phyloP scores from a whole-genome alignment of 2,329 filamentous ascomycete species.

The Botryosphaeria agaves region DNA sequence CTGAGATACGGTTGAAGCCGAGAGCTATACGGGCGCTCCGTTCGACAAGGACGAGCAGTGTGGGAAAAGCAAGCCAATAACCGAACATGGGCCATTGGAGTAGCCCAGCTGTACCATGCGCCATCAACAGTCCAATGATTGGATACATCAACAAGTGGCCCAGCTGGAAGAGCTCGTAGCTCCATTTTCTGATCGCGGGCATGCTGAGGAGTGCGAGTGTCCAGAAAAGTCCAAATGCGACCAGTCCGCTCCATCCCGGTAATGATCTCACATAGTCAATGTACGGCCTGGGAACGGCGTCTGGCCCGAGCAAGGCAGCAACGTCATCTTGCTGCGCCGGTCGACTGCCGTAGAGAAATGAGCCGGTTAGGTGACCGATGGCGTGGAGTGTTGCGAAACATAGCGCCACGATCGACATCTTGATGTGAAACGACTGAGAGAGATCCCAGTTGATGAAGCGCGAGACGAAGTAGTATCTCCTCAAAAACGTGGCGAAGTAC shows the following conservation, averaged over 20 bases:
- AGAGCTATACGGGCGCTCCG: slow-evolving; percentile 26
- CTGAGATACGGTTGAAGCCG: slow-evolving; percentile 32
- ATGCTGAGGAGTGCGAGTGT: slow-evolving; percentile 30
- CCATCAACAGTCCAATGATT: slow-evolving; percentile 37
- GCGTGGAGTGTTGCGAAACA: slow-evolving; percentile 35
- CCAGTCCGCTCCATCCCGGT: slow-evolving; percentile 34
- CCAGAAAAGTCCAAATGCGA: slow-evolving; percentile 32
- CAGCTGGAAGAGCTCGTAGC: slow-evolving; percentile 40
- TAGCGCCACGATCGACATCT: slow-evolving; percentile 33
- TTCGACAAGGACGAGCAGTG: slow-evolving; percentile 32
- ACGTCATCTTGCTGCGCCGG: slow-evolving; percentile 26
- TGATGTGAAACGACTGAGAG: slow-evolving; percentile 37
- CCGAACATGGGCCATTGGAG: slow-evolving; percentile 40
- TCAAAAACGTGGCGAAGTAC: slow-evolving; percentile 35
- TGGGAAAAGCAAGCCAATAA: slow-evolving; percentile 37
- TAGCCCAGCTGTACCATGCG: slow-evolving; percentile 33
- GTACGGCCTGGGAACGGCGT: slow-evolving; percentile 27
- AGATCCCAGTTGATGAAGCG: slow-evolving; percentile 41
- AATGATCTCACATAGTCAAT: slow-evolving; percentile 27
- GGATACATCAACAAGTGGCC: slow-evolving; percentile 41
- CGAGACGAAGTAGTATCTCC: slow-evolving; percentile 33
- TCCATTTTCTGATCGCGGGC: slow-evolving; percentile 32
- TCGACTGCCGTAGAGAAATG: slow-evolving; percentile 33
- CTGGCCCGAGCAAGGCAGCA: slow-evolving; percentile 25
- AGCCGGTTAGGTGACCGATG: slow-evolving; percentile 35